Base-by-base conservation (phyloP, 169 alveolate species). In the Plasmodium vivax region DNA sequence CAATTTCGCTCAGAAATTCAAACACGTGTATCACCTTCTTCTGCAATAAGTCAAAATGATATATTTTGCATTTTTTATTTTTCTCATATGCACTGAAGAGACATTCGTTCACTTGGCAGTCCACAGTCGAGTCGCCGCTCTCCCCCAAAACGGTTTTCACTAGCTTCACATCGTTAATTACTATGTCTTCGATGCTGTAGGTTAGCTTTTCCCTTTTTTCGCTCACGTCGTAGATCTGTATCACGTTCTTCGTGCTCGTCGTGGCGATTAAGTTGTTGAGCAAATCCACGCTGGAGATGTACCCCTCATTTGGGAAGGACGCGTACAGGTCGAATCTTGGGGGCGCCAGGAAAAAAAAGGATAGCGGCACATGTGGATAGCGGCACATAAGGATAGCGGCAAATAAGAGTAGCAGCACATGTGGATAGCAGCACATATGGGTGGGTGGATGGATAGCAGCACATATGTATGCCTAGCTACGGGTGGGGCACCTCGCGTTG, bases 11-110 rank as follows among this genome's bases (percentile, higher is more conserved):
- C 2, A 79, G 16, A 36, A 85, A 85, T 23, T 73, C 82, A 85
- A 75, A 85, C 38, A 74, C 81, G n/a, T 85, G 93, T 85, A 85
- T 75, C 80, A 56, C 45, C 68, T 85, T 85, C 75, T 85, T 85
- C 8, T 85, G 45, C 41, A 85, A 6, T 27, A 85, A 32, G 54
- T 85, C 34, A 41, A 75, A 85, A 85, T 85, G 93, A 54, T 85
- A 85, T 85, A 85, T 74, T 77, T 85, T 85, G 8, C 81, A 51
- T 62, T 85, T 85, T 51, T 85, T 73, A 1, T 38, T 32, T 36
- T 85, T 85, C 54, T 85, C 93, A 62, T 85, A 85, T 74, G 85
- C 85, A 3, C 83, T 74, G 51, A 85, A 85, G 38, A 85, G 62
- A 34, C 93, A 85, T 47, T 85, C 93, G 38, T 85, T 34, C 58